Conservation (phyloP, 805 yeast genomes). For the Monosporozyma aerobia region DNA sequence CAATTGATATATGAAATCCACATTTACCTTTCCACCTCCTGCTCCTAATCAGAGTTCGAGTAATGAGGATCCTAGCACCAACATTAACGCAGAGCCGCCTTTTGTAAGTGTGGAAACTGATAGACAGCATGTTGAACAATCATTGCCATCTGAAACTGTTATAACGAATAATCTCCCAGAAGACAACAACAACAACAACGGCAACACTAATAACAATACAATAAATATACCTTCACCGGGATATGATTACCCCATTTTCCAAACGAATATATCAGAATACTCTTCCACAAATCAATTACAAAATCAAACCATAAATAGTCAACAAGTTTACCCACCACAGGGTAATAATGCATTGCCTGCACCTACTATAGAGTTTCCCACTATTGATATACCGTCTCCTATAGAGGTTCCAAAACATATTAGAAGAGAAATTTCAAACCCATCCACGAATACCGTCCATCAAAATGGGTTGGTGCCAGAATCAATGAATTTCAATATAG, state of each 20-base stretch:
- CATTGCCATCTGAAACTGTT: not conserved
- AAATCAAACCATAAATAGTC: not conserved
- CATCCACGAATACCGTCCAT: not conserved
- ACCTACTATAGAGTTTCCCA: constrained; percentile 6
- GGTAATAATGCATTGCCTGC: not conserved
- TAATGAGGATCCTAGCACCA: not conserved
- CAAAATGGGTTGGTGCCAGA: not conserved
- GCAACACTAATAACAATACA: not conserved
- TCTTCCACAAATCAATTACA: not conserved
- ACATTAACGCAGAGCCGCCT: not conserved
- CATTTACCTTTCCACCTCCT: constrained; percentile 23
- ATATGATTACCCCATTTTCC: not conserved
- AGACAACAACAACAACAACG: too few species aligned
- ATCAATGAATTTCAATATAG: not conserved
- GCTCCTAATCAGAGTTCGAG: constrained; percentile 1
- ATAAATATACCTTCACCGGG: constrained; percentile 2
- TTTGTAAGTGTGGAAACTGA: not conserved
- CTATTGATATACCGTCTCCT: constrained; percentile 14
- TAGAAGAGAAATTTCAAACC: not conserved
- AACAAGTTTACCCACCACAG: not conserved
- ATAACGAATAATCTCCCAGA: not conserved
- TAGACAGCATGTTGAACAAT: not conserved
- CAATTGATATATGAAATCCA: constrained; percentile 17
- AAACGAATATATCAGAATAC: constrained; percentile 1
- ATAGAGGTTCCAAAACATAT: constrained; percentile 8